Evolutionary conservation across 78 protist species (phyloP).

Genomic region (slime mould (Dictyostelium discoideum)): DNA sequence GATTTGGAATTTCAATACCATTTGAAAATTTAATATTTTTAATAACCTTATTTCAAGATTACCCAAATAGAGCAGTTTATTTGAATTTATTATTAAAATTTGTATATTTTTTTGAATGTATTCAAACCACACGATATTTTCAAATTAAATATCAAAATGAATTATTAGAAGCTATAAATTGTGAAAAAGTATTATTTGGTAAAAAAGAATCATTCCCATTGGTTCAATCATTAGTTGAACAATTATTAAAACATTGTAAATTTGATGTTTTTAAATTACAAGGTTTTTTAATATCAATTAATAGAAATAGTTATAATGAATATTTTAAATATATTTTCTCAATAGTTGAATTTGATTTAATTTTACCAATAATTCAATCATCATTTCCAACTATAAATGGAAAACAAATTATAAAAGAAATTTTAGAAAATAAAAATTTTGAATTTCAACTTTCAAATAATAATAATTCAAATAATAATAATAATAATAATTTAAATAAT

Average conservation of each 20-base stretch:
- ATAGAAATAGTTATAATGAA: not conserved
- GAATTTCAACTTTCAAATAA: not conserved
- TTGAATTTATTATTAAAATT: conserved; percentile 1
- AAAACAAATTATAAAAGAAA: not conserved
- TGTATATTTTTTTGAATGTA: conserved; percentile 3
- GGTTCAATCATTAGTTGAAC: not conserved
- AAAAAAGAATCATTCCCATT: not conserved
- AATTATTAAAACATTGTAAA: not conserved
- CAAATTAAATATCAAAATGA: not conserved
- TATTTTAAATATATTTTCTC: not conserved
- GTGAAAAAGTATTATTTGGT: not conserved
- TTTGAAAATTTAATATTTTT: not conserved
- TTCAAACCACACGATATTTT: not conserved
- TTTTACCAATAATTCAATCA: not conserved
- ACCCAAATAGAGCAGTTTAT: not conserved
- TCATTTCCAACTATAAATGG: not conserved
- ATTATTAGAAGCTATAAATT: not conserved
- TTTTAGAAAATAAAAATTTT: not conserved
- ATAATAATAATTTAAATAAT: not conserved
- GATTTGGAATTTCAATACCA: conserved; percentile 11
- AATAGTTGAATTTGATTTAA: conserved; percentile 1
- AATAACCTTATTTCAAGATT: not conserved
- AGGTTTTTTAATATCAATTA: not conserved
- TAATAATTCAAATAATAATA: not conserved
- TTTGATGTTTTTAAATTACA: not conserved